phyloP scores from a whole-genome alignment of 768 basidiomycete species.

The Serendipita indica region DNA sequence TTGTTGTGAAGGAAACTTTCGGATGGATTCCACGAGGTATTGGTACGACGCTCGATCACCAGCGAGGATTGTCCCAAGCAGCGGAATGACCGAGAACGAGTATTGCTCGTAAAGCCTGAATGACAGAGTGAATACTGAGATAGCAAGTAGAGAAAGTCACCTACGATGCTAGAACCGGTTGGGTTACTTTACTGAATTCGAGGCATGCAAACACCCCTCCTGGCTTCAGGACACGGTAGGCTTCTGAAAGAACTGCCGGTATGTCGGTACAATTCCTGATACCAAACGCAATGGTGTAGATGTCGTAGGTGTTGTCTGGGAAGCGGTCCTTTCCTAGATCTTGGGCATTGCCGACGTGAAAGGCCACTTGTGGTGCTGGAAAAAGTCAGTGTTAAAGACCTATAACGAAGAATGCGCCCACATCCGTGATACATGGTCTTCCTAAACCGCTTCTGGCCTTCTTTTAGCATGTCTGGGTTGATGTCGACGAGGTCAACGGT shows the following conservation, averaged over 20 bases:
- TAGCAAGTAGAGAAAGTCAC: conserved; percentile 23
- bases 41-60: conserved; percentile 92
- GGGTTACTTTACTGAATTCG: conserved; percentile 86
- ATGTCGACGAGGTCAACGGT: conserved; percentile 85
- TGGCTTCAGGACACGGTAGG: conserved; percentile 86
- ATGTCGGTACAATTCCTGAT: conserved; percentile 95
- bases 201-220: conserved; percentile 92
- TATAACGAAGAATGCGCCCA: conserved; percentile 27
- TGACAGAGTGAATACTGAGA: background rate
- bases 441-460: conserved; percentile 79
- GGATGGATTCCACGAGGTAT: conserved; percentile 94
- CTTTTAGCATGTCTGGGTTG: conserved; percentile 88
- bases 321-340: conserved; percentile 51
- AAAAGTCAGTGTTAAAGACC: conserved; percentile 10
- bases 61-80: conserved; percentile 92
- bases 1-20: conserved; percentile 75
- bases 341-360: conserved; percentile 90
- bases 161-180: conserved; percentile 74
- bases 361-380: conserved; percentile 79
- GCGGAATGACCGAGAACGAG: conserved; percentile 88
- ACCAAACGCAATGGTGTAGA: conserved; percentile 98
- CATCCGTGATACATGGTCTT: conserved; percentile 98
- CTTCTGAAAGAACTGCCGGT: conserved; percentile 73
- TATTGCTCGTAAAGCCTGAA: conserved; percentile 82
- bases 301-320: conserved; percentile 69